These are phyloP conservation scores for Ustilago trichophora DNA, from an alignment of 1,284 basidiomycete species.

Conservation along the genomic window DNA sequence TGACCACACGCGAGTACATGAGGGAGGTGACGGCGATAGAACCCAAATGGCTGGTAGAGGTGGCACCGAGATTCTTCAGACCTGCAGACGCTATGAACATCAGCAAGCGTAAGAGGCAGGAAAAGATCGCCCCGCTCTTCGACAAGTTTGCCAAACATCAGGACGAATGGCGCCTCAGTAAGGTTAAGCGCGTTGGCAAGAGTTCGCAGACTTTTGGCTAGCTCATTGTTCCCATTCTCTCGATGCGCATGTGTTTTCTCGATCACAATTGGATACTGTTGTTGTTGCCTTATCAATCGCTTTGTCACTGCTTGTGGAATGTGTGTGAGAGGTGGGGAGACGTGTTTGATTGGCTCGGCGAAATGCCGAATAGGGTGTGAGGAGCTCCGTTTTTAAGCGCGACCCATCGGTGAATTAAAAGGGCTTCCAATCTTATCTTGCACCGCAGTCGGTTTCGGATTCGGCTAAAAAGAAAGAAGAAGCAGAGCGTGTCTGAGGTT, in stretches of 20 bases:
- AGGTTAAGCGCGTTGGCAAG: slow-evolving; percentile 41
- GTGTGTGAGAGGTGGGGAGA: neutral
- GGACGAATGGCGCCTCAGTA: slow-evolving; percentile 53
- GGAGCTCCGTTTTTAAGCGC: too few relatives aligned
- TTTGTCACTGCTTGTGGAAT: too few relatives aligned
- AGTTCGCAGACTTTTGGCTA: slow-evolving; percentile 51
- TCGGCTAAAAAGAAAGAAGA: neutral
- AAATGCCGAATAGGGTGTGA: slow-evolving; percentile 1
- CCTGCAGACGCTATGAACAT: slow-evolving; percentile 95
- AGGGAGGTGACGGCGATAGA: slow-evolving; percentile 93
- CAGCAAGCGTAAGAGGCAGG: slow-evolving; percentile 93
- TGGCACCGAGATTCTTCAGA: slow-evolving; percentile 97
- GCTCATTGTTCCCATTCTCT: neutral
- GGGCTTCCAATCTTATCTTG: slow-evolving; percentile 2
- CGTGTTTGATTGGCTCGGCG: neutral
- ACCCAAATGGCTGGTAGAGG: slow-evolving; percentile 98
- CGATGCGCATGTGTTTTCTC: too few relatives aligned
- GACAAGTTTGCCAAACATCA: slow-evolving; percentile 53
- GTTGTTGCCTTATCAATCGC: too few relatives aligned
- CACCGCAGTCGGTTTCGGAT: too few relatives aligned
- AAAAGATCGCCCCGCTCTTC: slow-evolving; percentile 93
- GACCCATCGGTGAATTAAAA: slow-evolving; percentile 9
- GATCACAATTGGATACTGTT: too few relatives aligned
- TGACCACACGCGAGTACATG: slow-evolving; percentile 86
- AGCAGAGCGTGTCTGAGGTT: too few relatives aligned